Percentiles rank a stretch among this genome's conserved stretches.
Evolutionary conservation across 2,329 filamentous ascomycete genomes (phyloP).

Genomic region (Talaromyces rugulosus): DNA sequence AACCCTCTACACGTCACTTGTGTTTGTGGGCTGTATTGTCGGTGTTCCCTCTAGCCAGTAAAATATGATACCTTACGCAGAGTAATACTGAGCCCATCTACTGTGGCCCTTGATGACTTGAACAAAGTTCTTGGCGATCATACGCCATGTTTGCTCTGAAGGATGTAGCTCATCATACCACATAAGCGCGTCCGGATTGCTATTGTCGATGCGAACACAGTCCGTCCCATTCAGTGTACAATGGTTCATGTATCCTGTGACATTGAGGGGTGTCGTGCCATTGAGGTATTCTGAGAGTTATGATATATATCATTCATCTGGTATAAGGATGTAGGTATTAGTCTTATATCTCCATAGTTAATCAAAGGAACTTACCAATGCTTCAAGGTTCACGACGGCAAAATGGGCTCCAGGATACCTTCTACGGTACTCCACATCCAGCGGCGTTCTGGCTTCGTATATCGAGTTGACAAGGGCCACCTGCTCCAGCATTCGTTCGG

Average conservation of each 20-base stretch:
- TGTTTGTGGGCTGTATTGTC: too few species aligned
- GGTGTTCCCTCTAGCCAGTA: too few species aligned
- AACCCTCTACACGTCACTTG: too few species aligned
- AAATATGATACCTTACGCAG: too few species aligned
- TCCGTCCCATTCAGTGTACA: slow-evolving; percentile 42
- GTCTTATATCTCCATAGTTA: too few species aligned
- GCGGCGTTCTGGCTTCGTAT: slow-evolving; percentile 49
- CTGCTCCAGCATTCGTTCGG: slow-evolving; percentile 49
- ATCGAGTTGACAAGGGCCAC: slow-evolving; percentile 50
- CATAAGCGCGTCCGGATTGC: slow-evolving; percentile 57
- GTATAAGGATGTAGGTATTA: not conserved
- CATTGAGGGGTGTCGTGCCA: slow-evolving; percentile 55
- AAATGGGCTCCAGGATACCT: slow-evolving; percentile 55
- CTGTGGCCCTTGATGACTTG: slow-evolving; percentile 48
- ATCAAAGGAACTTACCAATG: slow-evolving; percentile 40
- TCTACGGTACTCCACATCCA: slow-evolving; percentile 37
- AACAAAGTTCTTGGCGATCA: slow-evolving; percentile 55
- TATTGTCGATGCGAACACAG: slow-evolving; percentile 33
- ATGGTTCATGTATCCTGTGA: slow-evolving; percentile 54
- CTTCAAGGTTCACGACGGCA: slow-evolving; percentile 64
- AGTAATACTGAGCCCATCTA: slow-evolving; percentile 16
- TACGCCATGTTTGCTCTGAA: slow-evolving; percentile 57
- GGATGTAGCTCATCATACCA: slow-evolving; percentile 76
- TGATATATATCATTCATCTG: slow-evolving; percentile 61
- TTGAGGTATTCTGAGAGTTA: slow-evolving; percentile 57